Percentiles rank a stretch among this genome's conserved stretches.
Evolutionary conservation across 140 eudicot genomes (phyloP).

Genomic region (Flaveria floridana): DNA sequence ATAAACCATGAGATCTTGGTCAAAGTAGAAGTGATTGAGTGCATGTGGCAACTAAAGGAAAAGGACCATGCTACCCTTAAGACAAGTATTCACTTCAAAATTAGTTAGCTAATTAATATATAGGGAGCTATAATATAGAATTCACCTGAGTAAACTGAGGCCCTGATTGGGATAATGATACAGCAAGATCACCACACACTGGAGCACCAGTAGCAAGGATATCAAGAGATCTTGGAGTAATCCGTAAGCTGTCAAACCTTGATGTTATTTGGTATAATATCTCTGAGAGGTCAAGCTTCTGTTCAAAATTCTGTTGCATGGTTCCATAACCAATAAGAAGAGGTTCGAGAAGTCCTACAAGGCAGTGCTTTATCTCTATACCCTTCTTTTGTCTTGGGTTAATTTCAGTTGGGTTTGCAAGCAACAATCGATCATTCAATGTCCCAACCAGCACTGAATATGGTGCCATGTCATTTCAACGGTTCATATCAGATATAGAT

Average conservation of each 20-base stretch:
- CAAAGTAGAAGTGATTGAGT: not conserved
- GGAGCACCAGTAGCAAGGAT: conserved; percentile 94
- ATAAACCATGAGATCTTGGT: not conserved
- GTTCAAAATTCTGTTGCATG: conserved; percentile 94
- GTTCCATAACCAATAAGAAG: conserved; percentile 96
- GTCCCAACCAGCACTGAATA: conserved; percentile 84
- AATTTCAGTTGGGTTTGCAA: conserved; percentile 83
- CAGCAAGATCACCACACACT: conserved; percentile 98
- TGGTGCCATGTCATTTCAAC: conserved; percentile 19
- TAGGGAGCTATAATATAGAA: not conserved
- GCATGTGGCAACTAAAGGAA: not conserved
- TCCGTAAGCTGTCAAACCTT: conserved; percentile 97
- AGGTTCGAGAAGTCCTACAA: conserved; percentile 98
- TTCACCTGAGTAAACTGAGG: conserved; percentile 97
- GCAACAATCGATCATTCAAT: conserved; percentile 80
- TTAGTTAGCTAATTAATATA: not conserved
- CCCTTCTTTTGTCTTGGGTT: conserved; percentile 90
- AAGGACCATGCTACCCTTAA: conserved; percentile 7
- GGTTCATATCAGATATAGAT: conserved; percentile 23
- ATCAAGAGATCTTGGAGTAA: conserved; percentile 97
- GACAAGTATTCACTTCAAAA: not conserved
- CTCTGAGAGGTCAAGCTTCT: conserved; percentile 97
- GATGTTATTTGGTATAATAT: conserved; percentile 90
- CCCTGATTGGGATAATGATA: conserved; percentile 92
- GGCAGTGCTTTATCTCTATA: conserved; percentile 76